These are phyloP conservation scores for Sporothrix mexicana DNA, from an alignment of 2,329 filamentous ascomycete species.

Conservation along the genomic window DNA sequence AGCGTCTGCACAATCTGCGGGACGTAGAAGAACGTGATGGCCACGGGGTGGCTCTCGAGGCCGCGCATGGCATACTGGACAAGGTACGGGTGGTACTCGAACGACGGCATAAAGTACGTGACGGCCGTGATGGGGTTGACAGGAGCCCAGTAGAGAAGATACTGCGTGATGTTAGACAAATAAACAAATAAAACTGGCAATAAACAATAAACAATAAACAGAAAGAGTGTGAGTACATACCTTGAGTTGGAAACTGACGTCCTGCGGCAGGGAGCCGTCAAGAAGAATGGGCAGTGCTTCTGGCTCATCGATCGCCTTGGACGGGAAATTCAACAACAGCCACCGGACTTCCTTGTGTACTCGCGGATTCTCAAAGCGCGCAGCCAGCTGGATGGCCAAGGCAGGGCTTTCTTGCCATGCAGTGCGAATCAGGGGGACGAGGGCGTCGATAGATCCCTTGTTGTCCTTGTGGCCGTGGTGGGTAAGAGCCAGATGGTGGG, in stretches of 20 bases:
- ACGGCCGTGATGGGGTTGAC: constrained; percentile 92
- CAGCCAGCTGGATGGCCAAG: constrained; percentile 83
- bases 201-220: constrained; percentile 34
- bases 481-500: constrained; percentile 45
- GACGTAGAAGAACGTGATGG: constrained; percentile 98
- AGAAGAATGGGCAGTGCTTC: constrained; percentile 84
- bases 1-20: constrained; percentile 96
- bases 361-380: constrained; percentile 77
- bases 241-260: constrained; percentile 85
- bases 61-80: constrained; percentile 97
- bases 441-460: constrained; percentile 47
- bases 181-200: no score
- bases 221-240: constrained; percentile 52
- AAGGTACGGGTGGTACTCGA: constrained; percentile 88
- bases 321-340: constrained; percentile 80
- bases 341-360: constrained; percentile 78
- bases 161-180: constrained; percentile 57
- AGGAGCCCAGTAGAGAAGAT: constrained; percentile 89
- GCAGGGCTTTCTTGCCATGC: constrained; percentile 88
- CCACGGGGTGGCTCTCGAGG: constrained; percentile 91
- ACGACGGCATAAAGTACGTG: constrained; percentile 90
- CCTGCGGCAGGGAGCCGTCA: constrained; percentile 73
- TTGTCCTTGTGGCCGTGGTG: constrained; percentile 50
- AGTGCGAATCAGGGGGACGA: constrained; percentile 72
- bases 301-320: constrained; percentile 79